Conservation (phyloP, 2,329 filamentous ascomycete genomes). For the Rutstroemia sp. region DNA sequence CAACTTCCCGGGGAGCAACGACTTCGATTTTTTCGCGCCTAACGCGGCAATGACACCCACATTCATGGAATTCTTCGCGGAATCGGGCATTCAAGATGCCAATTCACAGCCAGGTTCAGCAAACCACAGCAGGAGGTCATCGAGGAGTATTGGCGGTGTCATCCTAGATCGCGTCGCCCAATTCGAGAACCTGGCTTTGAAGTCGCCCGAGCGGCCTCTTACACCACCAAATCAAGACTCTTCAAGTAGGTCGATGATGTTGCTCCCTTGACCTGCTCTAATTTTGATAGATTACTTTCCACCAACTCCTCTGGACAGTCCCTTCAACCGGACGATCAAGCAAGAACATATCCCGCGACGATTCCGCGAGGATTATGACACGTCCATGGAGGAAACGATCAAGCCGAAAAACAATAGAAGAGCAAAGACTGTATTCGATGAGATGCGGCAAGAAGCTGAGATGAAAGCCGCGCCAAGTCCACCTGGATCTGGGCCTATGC, state of each 20-base stretch:
- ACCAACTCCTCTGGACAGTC: slow-evolving; percentile 60
- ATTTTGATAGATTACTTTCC: slow-evolving; percentile 50
- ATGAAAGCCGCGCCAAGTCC: slow-evolving; percentile 46
- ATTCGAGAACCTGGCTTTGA: slow-evolving; percentile 46
- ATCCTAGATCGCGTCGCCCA: slow-evolving; percentile 53
- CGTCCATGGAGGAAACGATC: slow-evolving; percentile 59
- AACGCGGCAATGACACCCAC: slow-evolving; percentile 24
- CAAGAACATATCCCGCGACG: slow-evolving; percentile 34
- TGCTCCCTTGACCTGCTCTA: slow-evolving; percentile 8
- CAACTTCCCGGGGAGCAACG: slow-evolving; percentile 25
- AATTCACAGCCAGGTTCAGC: slow-evolving; percentile 17
- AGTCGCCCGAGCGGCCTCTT: slow-evolving; percentile 41
- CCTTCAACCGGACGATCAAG: slow-evolving; percentile 38
- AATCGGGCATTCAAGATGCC: slow-evolving; percentile 17
- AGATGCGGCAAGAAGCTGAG: slow-evolving; percentile 50
- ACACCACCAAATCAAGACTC: slow-evolving; percentile 56
- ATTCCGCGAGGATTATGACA: slow-evolving; percentile 55
- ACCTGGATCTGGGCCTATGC: slow-evolving; percentile 43
- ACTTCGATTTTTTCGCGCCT: slow-evolving; percentile 26
- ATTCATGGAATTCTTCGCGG: slow-evolving; percentile 27
- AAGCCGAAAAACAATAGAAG: slow-evolving; percentile 45
- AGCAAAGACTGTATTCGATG: slow-evolving; percentile 47
- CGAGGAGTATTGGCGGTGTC: slow-evolving; percentile 49
- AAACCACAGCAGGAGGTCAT: slow-evolving; percentile 25
- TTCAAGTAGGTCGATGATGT: slow-evolving; percentile 41